These are phyloP conservation scores for Peniophora sp. DNA, from an alignment of 1,284 basidiomycete genomes.

Conservation along the genomic window DNA sequence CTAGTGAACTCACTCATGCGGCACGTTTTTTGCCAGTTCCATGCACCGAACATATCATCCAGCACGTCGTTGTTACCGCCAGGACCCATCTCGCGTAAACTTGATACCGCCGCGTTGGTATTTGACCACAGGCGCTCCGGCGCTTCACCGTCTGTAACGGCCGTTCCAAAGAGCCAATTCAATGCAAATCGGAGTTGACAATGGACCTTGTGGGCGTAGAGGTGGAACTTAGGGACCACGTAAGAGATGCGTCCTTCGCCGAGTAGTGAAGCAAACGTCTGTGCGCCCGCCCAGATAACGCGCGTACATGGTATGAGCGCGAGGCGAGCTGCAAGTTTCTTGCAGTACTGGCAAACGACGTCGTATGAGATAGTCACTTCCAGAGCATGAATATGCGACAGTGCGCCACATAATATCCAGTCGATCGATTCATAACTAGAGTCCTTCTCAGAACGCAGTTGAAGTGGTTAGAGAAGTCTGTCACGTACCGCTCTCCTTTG, in stretches of 20 bases:
- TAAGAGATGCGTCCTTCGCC: slow-evolving; percentile 6
- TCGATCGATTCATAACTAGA: slow-evolving; percentile 30
- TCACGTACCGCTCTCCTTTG: slow-evolving; percentile 27
- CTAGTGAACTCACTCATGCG: not conserved
- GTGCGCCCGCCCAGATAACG: not conserved
- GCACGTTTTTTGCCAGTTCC: slow-evolving; percentile 21
- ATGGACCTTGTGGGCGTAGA: slow-evolving; percentile 13
- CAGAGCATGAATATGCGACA: slow-evolving; percentile 7
- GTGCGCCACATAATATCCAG: slow-evolving; percentile 20
- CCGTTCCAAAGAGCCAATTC: slow-evolving; percentile 14
- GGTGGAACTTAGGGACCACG: slow-evolving; percentile 19
- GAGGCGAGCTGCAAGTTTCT: slow-evolving; percentile 13
- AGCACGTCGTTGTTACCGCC: slow-evolving; percentile 17
- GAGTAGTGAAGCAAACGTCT: not conserved
- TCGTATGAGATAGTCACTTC: slow-evolving; percentile 24
- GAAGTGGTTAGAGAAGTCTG: not conserved
- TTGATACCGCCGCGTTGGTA: slow-evolving; percentile 13
- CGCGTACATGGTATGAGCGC: not conserved
- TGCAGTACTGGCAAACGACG: slow-evolving; percentile 26
- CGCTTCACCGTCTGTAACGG: slow-evolving; percentile 20
- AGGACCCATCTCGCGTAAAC: slow-evolving; percentile 19
- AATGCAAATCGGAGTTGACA: slow-evolving; percentile 17
- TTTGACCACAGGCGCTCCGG: slow-evolving; percentile 17
- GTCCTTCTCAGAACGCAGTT: not conserved
- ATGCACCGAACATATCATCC: slow-evolving; percentile 20